phyloP scores from a whole-genome alignment of 805 yeast species.

The Candida wancherniae region DNA sequence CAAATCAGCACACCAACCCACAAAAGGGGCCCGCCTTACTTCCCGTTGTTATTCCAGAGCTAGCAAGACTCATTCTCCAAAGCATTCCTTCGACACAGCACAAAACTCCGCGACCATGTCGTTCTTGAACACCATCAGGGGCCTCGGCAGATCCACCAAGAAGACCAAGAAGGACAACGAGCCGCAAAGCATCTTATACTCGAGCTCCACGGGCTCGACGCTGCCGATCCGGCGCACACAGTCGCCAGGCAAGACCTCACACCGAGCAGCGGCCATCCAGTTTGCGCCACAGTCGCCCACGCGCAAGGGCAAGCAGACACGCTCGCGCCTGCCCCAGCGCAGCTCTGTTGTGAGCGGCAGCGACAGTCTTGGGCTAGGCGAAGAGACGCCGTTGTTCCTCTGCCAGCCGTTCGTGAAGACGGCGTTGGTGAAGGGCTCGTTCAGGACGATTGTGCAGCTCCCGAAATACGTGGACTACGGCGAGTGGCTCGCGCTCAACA shows the following conservation, averaged over 20 bases:
- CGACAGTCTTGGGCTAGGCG: constrained; percentile 16
- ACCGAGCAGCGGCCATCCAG: constrained; percentile 19
- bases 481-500: constrained; percentile 94
- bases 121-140: constrained; percentile 43
- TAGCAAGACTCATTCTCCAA: too few species aligned
- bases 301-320: constrained; percentile 9
- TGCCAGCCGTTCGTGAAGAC: constrained; percentile 93
- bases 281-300: constrained; percentile 24
- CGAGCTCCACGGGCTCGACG: constrained; percentile 28
- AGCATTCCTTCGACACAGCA: too few species aligned
- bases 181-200: constrained; percentile 26
- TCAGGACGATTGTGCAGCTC: constrained; percentile 88
- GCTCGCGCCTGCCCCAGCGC: constrained; percentile 18
- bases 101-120: constrained; percentile 31
- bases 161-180: constrained; percentile 35
- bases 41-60: too few species aligned
- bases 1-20: too few species aligned
- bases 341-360: constrained; percentile 2
- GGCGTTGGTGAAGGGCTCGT: constrained; percentile 93
- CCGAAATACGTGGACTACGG: constrained; percentile 93
- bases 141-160: constrained; percentile 43
- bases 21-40: too few species aligned
- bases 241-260: constrained; percentile 38
- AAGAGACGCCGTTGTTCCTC: constrained; percentile 57
- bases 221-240: constrained; percentile 34